Evolutionary conservation across 2,329 filamentous ascomycete species (phyloP).

Genomic region (Sodiomyces alkalinus): DNA sequence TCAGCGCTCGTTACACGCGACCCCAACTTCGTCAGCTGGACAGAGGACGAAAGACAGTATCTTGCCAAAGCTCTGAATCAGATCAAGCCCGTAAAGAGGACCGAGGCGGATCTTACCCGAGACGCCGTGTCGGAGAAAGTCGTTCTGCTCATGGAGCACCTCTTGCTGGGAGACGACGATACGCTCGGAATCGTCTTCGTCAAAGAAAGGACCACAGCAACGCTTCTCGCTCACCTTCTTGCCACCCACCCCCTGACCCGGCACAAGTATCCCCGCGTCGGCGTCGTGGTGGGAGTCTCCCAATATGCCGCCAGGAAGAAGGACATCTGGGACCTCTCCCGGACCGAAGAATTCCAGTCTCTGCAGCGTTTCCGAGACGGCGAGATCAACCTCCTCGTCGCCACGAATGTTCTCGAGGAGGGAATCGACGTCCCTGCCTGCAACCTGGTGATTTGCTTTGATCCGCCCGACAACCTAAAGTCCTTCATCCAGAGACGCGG

Average conservation of each 20-base stretch:
- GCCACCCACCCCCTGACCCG: constrained; percentile 30
- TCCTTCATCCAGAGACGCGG: constrained; percentile 44
- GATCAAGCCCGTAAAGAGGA: constrained; percentile 14
- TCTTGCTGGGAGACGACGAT: constrained; percentile 25
- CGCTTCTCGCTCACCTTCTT: constrained; percentile 43
- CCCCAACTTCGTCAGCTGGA: constrained; percentile 23
- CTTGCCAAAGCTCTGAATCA: constrained; percentile 29
- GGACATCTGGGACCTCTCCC: constrained; percentile 24
- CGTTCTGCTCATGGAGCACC: constrained; percentile 32
- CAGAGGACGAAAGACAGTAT: constrained; percentile 38
- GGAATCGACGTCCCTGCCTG: constrained; percentile 53
- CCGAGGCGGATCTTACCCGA: constrained; percentile 6
- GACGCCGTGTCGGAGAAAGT: constrained; percentile 41
- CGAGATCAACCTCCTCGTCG: constrained; percentile 40
- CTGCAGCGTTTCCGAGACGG: constrained; percentile 36
- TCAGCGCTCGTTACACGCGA: constrained; percentile 9
- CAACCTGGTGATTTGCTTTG: constrained; percentile 45
- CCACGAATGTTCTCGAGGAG: constrained; percentile 51
- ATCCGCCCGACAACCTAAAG: constrained; percentile 32
- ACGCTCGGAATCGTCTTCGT: constrained; percentile 53
- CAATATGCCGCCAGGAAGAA: constrained; percentile 17
- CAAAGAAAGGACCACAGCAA: constrained; percentile 43
- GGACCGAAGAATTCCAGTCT: constrained; percentile 15
- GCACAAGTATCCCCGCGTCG: constrained; percentile 29
- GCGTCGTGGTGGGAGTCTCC: constrained; percentile 40